phyloP scores from a whole-genome alignment of 2,329 filamentous ascomycete genomes.

The Septoria petroselini region DNA sequence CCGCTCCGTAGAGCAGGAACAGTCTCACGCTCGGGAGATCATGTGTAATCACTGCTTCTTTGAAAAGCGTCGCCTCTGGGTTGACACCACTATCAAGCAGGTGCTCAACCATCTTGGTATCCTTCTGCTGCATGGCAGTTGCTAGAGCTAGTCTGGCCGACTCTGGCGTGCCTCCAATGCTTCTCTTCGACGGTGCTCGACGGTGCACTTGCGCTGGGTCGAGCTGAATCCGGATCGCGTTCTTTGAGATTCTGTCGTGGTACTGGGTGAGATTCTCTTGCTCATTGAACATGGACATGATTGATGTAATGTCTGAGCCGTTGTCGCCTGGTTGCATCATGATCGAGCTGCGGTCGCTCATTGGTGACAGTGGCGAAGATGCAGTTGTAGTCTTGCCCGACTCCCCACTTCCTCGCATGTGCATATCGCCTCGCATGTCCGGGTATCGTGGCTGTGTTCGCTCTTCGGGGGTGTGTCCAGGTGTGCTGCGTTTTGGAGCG shows the following conservation, averaged over 20 bases:
- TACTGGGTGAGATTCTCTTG: conserved; percentile 31
- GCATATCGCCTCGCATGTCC: not conserved
- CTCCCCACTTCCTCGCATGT: not conserved
- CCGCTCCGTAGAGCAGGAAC: conserved; percentile 58
- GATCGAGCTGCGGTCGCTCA: conserved; percentile 22
- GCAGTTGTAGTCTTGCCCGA: conserved; percentile 15
- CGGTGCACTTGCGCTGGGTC: conserved; percentile 27
- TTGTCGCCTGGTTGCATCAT: conserved; percentile 15
- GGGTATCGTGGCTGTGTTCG: conserved; percentile 8
- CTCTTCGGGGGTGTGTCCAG: not conserved
- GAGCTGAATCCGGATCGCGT: conserved; percentile 51
- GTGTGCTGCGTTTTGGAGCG: not conserved
- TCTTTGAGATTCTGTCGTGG: conserved; percentile 44
- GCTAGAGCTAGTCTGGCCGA: conserved; percentile 43
- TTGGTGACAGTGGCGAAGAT: conserved; percentile 6
- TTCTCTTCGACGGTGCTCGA: conserved; percentile 23
- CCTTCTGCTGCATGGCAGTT: conserved; percentile 34
- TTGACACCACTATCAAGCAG: conserved; percentile 32
- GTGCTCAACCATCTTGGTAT: conserved; percentile 32
- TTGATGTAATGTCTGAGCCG: conserved; percentile 26
- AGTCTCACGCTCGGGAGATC: conserved; percentile 47
- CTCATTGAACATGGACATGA: conserved; percentile 20
- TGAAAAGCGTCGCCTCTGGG: conserved; percentile 24
- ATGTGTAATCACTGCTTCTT: conserved; percentile 29
- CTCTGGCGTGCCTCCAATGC: conserved; percentile 30